A percentile compares a stretch with the other conserved stretches of the same genome.
phyloP scores from a whole-genome alignment of 345 rosid species.

The Eucalyptus regnans region DNA sequence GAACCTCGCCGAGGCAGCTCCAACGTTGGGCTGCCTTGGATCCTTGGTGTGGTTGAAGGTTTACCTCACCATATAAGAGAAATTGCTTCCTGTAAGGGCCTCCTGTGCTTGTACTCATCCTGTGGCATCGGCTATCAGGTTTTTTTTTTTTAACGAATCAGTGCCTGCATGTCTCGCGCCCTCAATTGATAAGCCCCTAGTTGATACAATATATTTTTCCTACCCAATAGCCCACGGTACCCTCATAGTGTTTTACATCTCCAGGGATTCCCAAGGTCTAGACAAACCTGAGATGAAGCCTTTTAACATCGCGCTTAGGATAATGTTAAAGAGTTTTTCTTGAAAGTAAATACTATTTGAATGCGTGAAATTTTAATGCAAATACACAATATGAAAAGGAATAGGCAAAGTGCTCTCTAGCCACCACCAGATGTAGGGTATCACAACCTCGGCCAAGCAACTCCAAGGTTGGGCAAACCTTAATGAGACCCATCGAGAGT shows the following conservation, averaged over 20 bases:
- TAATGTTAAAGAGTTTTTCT: not conserved
- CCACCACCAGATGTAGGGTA: not conserved
- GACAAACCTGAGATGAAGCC: too few relatives aligned
- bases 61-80: too few relatives aligned
- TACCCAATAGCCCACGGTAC: accelerated
- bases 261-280: too few relatives aligned
- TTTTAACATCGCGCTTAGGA: too few relatives aligned
- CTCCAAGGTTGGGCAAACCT: not conserved
- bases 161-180: accelerated
- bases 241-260: too few relatives aligned
- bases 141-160: accelerated
- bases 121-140: too few relatives aligned
- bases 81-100: too few relatives aligned
- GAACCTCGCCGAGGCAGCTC: not conserved
- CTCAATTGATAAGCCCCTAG: accelerated
- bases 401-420: not conserved
- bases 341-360: not conserved
- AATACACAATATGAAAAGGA: not conserved
- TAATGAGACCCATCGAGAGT: not conserved
- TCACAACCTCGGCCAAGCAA: accelerated
- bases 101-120: too few relatives aligned
- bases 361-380: not conserved
- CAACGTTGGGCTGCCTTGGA: not conserved
- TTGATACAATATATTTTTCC: accelerated
- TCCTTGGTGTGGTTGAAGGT: too few relatives aligned